Conservation (phyloP, 1,284 basidiomycete genomes). For the Phlebopus sp. region DNA sequence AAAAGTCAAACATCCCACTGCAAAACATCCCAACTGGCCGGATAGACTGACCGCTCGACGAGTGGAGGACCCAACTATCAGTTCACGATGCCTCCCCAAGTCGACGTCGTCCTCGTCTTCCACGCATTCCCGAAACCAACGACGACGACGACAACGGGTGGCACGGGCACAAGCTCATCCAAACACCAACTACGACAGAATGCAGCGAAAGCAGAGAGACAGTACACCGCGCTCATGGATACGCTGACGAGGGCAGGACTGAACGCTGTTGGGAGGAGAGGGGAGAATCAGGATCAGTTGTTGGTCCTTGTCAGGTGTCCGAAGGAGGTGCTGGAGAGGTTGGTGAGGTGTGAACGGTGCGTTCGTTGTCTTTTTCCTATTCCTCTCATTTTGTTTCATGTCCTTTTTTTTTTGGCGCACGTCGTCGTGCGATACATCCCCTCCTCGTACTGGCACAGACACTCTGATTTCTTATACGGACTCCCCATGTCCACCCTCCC, state of each 20-base stretch:
- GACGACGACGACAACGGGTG: constrained; percentile 14
- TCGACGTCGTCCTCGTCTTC: constrained; percentile 73
- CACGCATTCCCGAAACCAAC: constrained; percentile 45
- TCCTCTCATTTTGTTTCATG: background rate
- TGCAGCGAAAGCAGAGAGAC: constrained; percentile 58
- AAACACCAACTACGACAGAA: constrained; percentile 63
- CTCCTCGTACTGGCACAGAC: constrained; percentile 36
- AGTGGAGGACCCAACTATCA: background rate
- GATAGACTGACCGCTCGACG: too few relatives aligned
- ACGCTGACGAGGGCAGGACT: constrained; percentile 61
- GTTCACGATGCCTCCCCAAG: constrained; percentile 51
- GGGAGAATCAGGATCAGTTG: constrained; percentile 73
- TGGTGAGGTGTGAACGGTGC: constrained; percentile 77
- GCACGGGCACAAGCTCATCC: constrained; percentile 39
- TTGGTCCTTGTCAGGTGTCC: constrained; percentile 80
- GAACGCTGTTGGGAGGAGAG: constrained; percentile 68
- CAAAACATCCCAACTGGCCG: too few relatives aligned
- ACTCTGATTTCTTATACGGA: constrained; percentile 63
- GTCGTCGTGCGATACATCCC: background rate
- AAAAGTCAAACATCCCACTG: too few relatives aligned
- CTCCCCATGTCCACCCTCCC: constrained; percentile 53
- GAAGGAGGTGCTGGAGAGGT: constrained; percentile 54
- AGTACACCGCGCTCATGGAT: constrained; percentile 65
- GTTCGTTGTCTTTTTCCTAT: constrained; percentile 25
- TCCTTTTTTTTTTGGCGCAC: too few relatives aligned